phyloP scores from a whole-genome alignment of 139 green algal species.

The Zygnema cylindricum region DNA sequence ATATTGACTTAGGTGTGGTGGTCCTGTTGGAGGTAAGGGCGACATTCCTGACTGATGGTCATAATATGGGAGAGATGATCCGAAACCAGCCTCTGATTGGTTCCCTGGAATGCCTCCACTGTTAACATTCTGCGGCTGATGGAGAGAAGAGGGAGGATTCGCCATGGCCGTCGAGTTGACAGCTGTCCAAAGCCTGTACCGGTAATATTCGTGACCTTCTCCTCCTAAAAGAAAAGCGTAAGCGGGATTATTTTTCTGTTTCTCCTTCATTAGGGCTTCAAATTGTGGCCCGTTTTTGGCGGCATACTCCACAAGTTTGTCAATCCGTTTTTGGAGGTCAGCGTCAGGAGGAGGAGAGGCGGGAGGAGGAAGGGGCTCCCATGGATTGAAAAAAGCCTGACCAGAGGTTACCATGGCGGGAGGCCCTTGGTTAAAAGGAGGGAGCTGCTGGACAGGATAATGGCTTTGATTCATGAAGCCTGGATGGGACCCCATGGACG shows the following conservation, averaged over 20 bases:
- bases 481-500: background rate
- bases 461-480: conserved; percentile 1
- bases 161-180: background rate
- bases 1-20: background rate
- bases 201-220: conserved; percentile 79
- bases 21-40: background rate
- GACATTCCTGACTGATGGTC: background rate
- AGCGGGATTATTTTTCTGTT: conserved; percentile 64
- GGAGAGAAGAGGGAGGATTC: background rate
- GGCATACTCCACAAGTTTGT: conserved; percentile 81
- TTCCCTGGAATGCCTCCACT: background rate
- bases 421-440: background rate
- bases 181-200: conserved; percentile 29
- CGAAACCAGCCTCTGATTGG: background rate
- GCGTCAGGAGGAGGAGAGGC: conserved; percentile 20
- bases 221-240: conserved; percentile 80
- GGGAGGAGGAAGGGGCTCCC: conserved; percentile 41
- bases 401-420: background rate
- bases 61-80: background rate
- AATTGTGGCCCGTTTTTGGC: conserved; percentile 83
- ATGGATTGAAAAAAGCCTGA: conserved; percentile 47
- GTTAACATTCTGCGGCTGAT: background rate
- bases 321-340: conserved; percentile 63
- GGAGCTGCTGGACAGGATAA: conserved; percentile 8
- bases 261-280: conserved; percentile 79